These are phyloP conservation scores for Hanseniaspora meyeri DNA, from an alignment of 805 yeast species.

Conservation along the genomic window DNA sequence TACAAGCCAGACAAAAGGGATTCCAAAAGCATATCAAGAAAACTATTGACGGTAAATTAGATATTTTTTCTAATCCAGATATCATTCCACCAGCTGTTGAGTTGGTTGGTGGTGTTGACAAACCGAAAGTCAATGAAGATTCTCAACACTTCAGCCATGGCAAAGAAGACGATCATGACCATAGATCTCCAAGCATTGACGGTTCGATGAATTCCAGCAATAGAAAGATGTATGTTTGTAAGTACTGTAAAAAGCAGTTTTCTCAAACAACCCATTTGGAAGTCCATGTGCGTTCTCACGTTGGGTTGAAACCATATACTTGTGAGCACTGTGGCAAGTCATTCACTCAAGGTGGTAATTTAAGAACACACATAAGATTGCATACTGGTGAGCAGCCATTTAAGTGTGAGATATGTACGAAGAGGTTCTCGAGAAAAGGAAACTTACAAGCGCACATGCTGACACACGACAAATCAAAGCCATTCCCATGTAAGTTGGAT, in stretches of 20 bases:
- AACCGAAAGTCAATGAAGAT: conserved; percentile 32
- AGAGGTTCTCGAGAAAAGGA: conserved; percentile 79
- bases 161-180: background rate
- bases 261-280: conserved; percentile 86
- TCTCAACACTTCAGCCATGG: background rate
- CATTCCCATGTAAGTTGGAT: conserved; percentile 69
- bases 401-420: conserved; percentile 61
- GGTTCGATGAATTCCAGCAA: background rate
- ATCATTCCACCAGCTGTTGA: conserved; percentile 49
- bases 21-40: conserved; percentile 51
- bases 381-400: conserved; percentile 93
- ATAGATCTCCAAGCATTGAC: background rate
- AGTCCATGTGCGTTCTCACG: conserved; percentile 77
- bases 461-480: conserved; percentile 70
- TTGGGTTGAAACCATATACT: conserved; percentile 73
- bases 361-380: conserved; percentile 69
- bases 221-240: conserved; percentile 52
- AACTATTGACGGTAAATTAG: conserved; percentile 56
- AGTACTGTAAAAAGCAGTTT: conserved; percentile 66
- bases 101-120: conserved; percentile 70
- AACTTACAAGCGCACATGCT: conserved; percentile 77
- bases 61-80: conserved; percentile 38
- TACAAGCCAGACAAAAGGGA: conserved; percentile 77
- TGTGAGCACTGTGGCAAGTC: conserved; percentile 69
- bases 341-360: conserved; percentile 83